phyloP scores from a whole-genome alignment of 2,329 filamentous ascomycete genomes.

The Trichophyton benhamiae region DNA sequence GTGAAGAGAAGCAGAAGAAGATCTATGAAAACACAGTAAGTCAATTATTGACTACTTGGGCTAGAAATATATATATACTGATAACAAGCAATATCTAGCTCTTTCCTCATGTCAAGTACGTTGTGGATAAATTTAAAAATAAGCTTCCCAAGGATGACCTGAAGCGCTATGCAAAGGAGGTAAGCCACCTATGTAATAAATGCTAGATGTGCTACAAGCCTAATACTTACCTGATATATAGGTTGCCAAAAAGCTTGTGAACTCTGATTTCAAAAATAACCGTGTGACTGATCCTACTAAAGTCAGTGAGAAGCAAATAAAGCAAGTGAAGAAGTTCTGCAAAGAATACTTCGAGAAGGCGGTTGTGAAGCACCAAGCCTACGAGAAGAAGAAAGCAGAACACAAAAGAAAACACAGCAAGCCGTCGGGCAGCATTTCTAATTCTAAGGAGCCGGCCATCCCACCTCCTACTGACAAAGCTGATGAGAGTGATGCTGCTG shows the following conservation, averaged over 20 bases:
- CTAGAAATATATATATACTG: background rate
- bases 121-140: slow-evolving; percentile 75
- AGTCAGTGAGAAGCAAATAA: slow-evolving; percentile 64
- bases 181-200: slow-evolving; percentile 20
- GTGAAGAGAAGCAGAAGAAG: slow-evolving; percentile 78
- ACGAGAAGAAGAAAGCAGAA: slow-evolving; percentile 52
- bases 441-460: slow-evolving; percentile 8
- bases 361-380: slow-evolving; percentile 58
- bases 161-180: slow-evolving; percentile 53
- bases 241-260: slow-evolving; percentile 76
- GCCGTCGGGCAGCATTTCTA: background rate
- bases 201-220: no score
- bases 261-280: slow-evolving; percentile 80
- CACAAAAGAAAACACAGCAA: slow-evolving; percentile 22
- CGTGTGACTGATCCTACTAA: slow-evolving; percentile 72
- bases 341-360: slow-evolving; percentile 81
- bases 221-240: slow-evolving; percentile 47
- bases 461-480: background rate
- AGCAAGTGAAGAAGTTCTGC: slow-evolving; percentile 71
- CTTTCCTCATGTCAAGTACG: slow-evolving; percentile 70
- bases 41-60: background rate
- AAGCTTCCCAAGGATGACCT: slow-evolving; percentile 72
- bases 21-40: slow-evolving; percentile 86
- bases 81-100: slow-evolving; percentile 41
- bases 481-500: slow-evolving; percentile 18